Evolutionary conservation across 2,329 filamentous ascomycete genomes (phyloP).

Genomic region (Byssoonygena ceratinophila): DNA sequence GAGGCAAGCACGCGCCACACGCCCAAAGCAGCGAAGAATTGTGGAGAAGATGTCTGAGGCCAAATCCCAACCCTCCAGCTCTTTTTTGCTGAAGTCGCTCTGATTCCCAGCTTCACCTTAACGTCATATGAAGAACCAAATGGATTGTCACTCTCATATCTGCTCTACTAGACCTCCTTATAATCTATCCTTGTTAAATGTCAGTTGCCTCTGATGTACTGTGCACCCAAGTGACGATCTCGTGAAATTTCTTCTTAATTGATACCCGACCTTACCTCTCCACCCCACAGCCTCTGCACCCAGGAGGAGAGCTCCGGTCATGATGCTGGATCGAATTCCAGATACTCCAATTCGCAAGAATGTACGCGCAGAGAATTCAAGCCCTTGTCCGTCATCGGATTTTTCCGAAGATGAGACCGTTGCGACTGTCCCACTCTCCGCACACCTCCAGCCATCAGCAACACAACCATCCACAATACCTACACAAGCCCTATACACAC

Average conservation of each 20-base stretch:
- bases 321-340: constrained; percentile 17
- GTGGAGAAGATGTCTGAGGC: too few relatives aligned
- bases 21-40: neutral
- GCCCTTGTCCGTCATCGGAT: constrained; percentile 20
- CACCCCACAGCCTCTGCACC: too few relatives aligned
- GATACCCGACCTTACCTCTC: neutral
- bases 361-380: constrained; percentile 24
- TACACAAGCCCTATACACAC: constrained; percentile 41
- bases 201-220: too few relatives aligned
- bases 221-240: too few relatives aligned
- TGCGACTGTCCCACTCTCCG: constrained; percentile 38
- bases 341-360: constrained; percentile 33
- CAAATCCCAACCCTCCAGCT: too few relatives aligned
- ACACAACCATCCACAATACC: constrained; percentile 33
- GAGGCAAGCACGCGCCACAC: constrained; percentile 1
- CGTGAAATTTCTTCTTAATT: neutral
- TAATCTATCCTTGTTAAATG: too few relatives aligned
- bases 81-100: neutral
- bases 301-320: neutral
- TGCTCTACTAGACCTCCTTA: too few relatives aligned
- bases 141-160: too few relatives aligned
- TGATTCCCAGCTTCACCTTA: too few relatives aligned
- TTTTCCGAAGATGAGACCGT: constrained; percentile 39
- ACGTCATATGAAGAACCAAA: too few relatives aligned
- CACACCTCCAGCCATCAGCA: constrained; percentile 17